phyloP scores from a whole-genome alignment of 768 basidiomycete genomes.

The Naganishia randhawae region DNA sequence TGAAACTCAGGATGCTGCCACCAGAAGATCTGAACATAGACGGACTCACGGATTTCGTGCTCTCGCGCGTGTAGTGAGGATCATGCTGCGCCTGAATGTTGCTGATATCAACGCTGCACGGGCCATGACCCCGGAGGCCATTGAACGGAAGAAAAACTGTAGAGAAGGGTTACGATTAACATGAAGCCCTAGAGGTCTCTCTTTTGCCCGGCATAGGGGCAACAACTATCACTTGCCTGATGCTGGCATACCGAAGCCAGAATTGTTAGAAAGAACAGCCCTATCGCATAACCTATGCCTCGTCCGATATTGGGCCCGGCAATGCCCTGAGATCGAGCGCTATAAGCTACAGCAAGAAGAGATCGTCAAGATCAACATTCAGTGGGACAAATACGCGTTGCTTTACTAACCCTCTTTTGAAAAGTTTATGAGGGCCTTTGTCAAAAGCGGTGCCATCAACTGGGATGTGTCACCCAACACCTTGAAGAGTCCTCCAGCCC shows the following conservation, averaged over 20 bases:
- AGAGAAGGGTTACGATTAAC: neutral
- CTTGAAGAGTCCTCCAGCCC: slow-evolving; percentile 46
- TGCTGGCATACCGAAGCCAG: slow-evolving; percentile 45
- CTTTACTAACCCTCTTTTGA: slow-evolving; percentile 34
- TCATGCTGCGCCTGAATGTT: slow-evolving; percentile 37
- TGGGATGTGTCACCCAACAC: slow-evolving; percentile 44
- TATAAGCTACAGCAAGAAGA: slow-evolving; percentile 32
- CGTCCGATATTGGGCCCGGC: slow-evolving; percentile 42
- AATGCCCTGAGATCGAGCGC: slow-evolving; percentile 33
- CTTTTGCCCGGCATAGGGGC: neutral
- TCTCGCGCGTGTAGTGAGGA: slow-evolving; percentile 31
- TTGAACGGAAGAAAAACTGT: slow-evolving; percentile 50
- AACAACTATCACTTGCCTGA: slow-evolving; percentile 33
- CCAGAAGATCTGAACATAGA: neutral
- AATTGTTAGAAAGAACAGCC: slow-evolving; percentile 42
- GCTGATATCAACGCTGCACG: slow-evolving; percentile 44
- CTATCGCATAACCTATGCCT: slow-evolving; percentile 47
- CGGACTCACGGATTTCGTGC: slow-evolving; percentile 34
- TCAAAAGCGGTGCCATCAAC: slow-evolving; percentile 41
- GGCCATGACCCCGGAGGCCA: slow-evolving; percentile 43
- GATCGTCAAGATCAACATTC: neutral
- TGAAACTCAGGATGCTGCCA: neutral
- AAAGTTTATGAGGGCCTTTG: slow-evolving; percentile 52
- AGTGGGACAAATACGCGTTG: neutral
- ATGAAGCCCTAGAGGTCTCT: no score